Conservation (phyloP, 1,284 basidiomycete genomes). For the Ustilago curta region DNA sequence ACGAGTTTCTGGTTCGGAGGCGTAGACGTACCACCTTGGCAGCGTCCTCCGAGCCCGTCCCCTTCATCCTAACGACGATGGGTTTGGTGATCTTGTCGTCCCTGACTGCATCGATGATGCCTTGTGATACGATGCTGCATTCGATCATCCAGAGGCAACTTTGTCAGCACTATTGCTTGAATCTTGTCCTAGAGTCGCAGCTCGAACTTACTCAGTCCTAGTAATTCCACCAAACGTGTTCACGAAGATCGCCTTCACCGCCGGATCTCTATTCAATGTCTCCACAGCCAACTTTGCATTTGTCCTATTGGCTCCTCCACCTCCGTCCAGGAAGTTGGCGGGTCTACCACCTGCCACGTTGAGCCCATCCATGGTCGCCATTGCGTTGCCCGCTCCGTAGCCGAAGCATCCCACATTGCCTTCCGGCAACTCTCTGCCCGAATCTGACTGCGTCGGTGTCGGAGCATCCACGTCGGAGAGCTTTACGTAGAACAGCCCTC, state of each 20-base stretch:
- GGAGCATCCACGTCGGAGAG: slow-evolving; percentile 35
- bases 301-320: slow-evolving; percentile 51
- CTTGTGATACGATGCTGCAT: slow-evolving; percentile 48
- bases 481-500: slow-evolving; percentile 57
- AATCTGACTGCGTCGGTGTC: slow-evolving; percentile 5
- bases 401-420: slow-evolving; percentile 61
- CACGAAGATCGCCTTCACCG: slow-evolving; percentile 59
- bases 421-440: slow-evolving; percentile 14
- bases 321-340: slow-evolving; percentile 61
- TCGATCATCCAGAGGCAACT: no score
- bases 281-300: slow-evolving; percentile 57
- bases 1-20: not conserved
- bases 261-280: slow-evolving; percentile 52
- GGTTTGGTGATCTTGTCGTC: slow-evolving; percentile 55
- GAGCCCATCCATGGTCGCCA: slow-evolving; percentile 62
- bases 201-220: slow-evolving; percentile 29
- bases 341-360: slow-evolving; percentile 50
- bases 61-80: slow-evolving; percentile 55
- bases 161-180: not conserved
- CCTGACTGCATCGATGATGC: slow-evolving; percentile 55
- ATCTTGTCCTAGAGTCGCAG: not conserved
- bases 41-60: slow-evolving; percentile 53
- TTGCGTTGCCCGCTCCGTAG: slow-evolving; percentile 60
- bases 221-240: slow-evolving; percentile 62
- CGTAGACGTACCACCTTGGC: slow-evolving; percentile 20